Conservation (phyloP, 306 rosid genomes). For the Parietaria judaica region DNA sequence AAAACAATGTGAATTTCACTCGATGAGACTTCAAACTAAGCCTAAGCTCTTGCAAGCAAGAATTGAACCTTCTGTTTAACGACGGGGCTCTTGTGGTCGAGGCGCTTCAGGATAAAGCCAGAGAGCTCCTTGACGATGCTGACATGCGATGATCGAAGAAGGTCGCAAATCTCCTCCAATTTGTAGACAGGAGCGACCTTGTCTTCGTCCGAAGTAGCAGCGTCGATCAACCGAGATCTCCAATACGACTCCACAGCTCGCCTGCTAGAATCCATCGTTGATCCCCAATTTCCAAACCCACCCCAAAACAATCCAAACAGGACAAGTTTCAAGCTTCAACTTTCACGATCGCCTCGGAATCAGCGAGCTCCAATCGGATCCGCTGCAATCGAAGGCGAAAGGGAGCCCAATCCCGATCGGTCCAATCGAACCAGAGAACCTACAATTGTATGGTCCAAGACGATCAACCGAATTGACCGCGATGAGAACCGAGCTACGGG, state of each 20-base stretch:
- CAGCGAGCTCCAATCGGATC: slow-evolving; percentile 15
- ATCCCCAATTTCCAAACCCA: slow-evolving; percentile 13
- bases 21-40: not conserved
- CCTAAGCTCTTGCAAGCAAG: not conserved
- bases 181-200: slow-evolving; percentile 87
- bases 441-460: not conserved
- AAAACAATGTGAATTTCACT: not conserved
- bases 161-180: slow-evolving; percentile 81
- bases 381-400: slow-evolving; percentile 13
- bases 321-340: slow-evolving; percentile 1
- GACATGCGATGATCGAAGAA: slow-evolving; percentile 75
- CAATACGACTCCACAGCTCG: slow-evolving; percentile 98
- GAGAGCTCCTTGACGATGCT: slow-evolving; percentile 89
- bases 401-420: not conserved
- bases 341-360: slow-evolving; percentile 8
- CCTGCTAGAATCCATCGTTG: slow-evolving; percentile 79
- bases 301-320: not conserved
- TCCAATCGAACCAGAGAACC: slow-evolving; percentile 6
- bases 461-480: too few species aligned
- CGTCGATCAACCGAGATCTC: slow-evolving; percentile 84
- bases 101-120: slow-evolving; percentile 68
- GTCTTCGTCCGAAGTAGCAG: slow-evolving; percentile 87
- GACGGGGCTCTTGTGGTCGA: slow-evolving; percentile 86
- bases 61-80: slow-evolving; percentile 79
- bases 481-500: not conserved